Conservation (phyloP, 2,329 filamentous ascomycete genomes). For the Akanthomyces lecanii region DNA sequence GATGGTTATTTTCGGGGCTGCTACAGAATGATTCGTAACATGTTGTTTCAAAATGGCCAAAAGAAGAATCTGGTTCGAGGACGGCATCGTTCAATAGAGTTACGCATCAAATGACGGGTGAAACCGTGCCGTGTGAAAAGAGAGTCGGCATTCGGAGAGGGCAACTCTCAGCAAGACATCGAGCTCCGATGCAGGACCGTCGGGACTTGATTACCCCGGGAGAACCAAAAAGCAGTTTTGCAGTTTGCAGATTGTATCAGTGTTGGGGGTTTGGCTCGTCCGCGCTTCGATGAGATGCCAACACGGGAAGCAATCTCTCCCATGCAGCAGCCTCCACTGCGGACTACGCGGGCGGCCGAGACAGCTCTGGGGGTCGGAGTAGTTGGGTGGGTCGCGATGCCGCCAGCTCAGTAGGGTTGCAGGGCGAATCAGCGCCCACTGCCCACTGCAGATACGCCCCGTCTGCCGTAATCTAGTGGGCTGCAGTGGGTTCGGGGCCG, state of each 20-base stretch:
- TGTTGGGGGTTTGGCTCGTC: background rate
- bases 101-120: background rate
- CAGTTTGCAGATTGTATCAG: background rate
- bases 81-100: background rate
- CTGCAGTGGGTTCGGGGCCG: constrained; percentile 7
- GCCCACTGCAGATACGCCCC: background rate
- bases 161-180: background rate
- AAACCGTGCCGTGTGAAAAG: background rate
- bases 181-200: background rate
- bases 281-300: background rate
- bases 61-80: no score
- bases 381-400: background rate
- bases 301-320: background rate
- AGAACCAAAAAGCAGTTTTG: background rate
- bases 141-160: background rate
- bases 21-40: no score
- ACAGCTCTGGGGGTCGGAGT: background rate
- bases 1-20: no score
- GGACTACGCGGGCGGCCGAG: constrained; percentile 11
- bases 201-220: background rate
- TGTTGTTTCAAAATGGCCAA: no score
- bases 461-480: background rate
- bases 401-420: no score
- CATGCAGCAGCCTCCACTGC: background rate
- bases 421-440: background rate